phyloP scores from a whole-genome alignment of 495 filamentous ascomycete genomes.

The Penicillium chermesinum region DNA sequence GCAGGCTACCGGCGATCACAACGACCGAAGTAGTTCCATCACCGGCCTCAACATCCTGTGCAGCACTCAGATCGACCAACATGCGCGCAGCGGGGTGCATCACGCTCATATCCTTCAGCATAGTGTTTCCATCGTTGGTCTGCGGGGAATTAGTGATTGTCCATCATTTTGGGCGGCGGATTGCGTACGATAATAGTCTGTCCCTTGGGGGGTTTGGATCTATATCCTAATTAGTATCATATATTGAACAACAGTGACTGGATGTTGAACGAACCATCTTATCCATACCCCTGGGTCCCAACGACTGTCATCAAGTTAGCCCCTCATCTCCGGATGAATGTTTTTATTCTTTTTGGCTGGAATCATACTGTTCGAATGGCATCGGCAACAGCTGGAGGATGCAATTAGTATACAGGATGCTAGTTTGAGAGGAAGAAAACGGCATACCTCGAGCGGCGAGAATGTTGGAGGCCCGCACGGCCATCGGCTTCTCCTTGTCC shows the following conservation, averaged over 20 bases:
- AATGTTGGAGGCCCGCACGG: constrained; percentile 92
- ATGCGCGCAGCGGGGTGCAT: constrained; percentile 98
- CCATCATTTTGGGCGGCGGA: constrained; percentile 8
- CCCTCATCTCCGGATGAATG: constrained; percentile 32
- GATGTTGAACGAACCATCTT: constrained; percentile 65
- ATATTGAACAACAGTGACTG: background rate
- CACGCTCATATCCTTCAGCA: constrained; percentile 97
- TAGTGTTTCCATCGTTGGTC: constrained; percentile 98
- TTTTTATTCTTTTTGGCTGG: constrained; percentile 3
- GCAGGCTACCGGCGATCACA: constrained; percentile 89
- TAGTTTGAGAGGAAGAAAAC: background rate
- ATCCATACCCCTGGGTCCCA: constrained; percentile 82
- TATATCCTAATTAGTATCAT: constrained; percentile 28
- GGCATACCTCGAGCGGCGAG: constrained; percentile 84
- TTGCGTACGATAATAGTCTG: constrained; percentile 79
- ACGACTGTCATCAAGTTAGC: constrained; percentile 50
- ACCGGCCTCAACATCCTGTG: constrained; percentile 96
- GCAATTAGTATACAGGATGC: constrained; percentile 10
- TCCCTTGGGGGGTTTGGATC: constrained; percentile 92
- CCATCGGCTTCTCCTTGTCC: constrained; percentile 98
- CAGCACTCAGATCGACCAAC: constrained; percentile 94
- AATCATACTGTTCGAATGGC: constrained; percentile 76
- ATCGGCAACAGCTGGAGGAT: constrained; percentile 78
- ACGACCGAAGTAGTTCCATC: constrained; percentile 98
- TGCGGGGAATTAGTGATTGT: constrained; percentile 29